Conservation (phyloP, 768 basidiomycete species). For the Lanmaoa rubissima region DNA sequence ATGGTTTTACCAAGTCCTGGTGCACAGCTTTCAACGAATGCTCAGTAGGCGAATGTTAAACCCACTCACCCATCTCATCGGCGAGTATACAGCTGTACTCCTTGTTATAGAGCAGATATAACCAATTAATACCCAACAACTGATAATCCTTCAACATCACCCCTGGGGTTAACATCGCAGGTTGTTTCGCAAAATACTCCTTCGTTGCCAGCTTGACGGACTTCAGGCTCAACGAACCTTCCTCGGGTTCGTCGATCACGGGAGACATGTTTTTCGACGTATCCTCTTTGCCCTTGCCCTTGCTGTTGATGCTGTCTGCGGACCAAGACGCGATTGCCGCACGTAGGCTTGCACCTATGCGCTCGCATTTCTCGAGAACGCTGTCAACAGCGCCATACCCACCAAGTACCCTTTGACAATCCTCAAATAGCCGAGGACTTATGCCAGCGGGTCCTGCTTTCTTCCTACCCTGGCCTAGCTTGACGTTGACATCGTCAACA, state of each 20-base stretch:
- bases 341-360: conserved; percentile 73
- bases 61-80: conserved; percentile 92
- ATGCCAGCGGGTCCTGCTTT: conserved; percentile 81
- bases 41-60: background rate
- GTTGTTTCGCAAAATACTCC: conserved; percentile 76
- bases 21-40: background rate
- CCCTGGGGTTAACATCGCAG: conserved; percentile 58
- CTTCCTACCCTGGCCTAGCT: conserved; percentile 84
- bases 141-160: conserved; percentile 95
- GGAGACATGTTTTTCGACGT: conserved; percentile 18
- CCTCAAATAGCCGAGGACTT: conserved; percentile 87
- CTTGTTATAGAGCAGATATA: conserved; percentile 79
- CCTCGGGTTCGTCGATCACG: conserved; percentile 42
- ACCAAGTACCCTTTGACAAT: conserved; percentile 78
- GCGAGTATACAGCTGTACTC: conserved; percentile 92
- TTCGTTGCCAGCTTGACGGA: conserved; percentile 44
- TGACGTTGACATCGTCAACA: conserved; percentile 69
- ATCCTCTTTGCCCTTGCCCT: conserved; percentile 41
- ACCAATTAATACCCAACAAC: conserved; percentile 96
- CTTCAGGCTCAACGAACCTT: conserved; percentile 61
- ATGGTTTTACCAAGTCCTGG: conserved; percentile 97
- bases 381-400: conserved; percentile 88
- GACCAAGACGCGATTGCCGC: conserved; percentile 80
- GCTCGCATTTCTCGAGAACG: conserved; percentile 85
- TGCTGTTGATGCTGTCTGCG: conserved; percentile 28